Base-by-base conservation (phyloP, 2,329 filamentous ascomycete species). In the Fusarium sp. region DNA sequence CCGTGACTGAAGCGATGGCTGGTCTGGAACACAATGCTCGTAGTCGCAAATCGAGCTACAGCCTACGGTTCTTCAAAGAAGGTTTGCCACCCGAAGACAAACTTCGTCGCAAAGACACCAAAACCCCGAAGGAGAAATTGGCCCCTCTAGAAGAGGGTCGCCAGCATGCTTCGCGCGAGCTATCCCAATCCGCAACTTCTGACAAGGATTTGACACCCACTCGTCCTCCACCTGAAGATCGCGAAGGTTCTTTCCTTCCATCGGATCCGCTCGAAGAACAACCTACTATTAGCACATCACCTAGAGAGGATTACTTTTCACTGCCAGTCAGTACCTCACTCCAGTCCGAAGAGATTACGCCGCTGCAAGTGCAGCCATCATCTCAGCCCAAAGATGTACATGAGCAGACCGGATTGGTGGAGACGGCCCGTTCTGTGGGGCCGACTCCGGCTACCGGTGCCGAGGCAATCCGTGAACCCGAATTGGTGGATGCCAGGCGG, bases 21-120 rank as follows among this genome's bases (percentile, higher is more conserved):
- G 88, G 88, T 4, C 81, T 86, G n/a, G 88, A 90, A 72, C 87
- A 83, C 72, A 89, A 87, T 74, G 86, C 86, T 46, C 86, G 89
- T 55, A 92, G 89, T 73, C 86, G 89, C 70, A 91, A 91, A 77
- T 86, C 89, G 41, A 91, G 88, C 72, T 89, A 91, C 77, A 90
- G 88, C 69, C 80, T 91, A 61, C 84, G 89, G 3, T 89, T 91
- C 73, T 91, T 91, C 81, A 89, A 88, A 65, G 88, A 91, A 77
- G 89, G 88, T 34, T 79, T 90, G 19, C 87, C 88, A n/a, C 76
- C 78, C 5, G 86, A 89, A 55, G 87, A 90, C 45, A 86, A 86
- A 74, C 75, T 78, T 43, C 86, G 85, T 71, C 86, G 84, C 70
- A 86, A 82, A 69, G 88, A 89, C 13, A 77, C 77, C 31, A 81